Percentiles rank a stretch among this genome's conserved stretches.
Evolutionary conservation across 108 stramenopile species (phyloP).

Genomic region (Seminavis robusta): DNA sequence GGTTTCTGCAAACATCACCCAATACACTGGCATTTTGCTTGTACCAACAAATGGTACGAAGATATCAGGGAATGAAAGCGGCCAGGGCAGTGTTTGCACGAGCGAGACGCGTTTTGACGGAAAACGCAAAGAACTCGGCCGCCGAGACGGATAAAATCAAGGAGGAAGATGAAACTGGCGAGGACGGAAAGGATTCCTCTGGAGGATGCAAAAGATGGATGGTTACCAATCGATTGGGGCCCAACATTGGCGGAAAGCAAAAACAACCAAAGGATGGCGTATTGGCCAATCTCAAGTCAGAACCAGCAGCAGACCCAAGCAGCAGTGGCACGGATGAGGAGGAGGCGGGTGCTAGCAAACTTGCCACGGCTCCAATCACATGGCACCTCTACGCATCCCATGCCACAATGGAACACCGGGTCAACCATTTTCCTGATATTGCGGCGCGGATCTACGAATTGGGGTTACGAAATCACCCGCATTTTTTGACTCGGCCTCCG

Average conservation of each 20-base stretch:
- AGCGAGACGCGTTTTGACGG: conserved; percentile 68
- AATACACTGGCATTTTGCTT: conserved; percentile 76
- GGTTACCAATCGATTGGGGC: conserved; percentile 76
- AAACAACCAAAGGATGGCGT: neutral
- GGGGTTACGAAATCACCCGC: conserved; percentile 69
- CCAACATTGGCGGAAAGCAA: conserved; percentile 16
- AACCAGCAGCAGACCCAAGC: conserved; percentile 6
- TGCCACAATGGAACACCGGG: conserved; percentile 77
- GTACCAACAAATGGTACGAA: conserved; percentile 67
- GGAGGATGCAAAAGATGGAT: conserved; percentile 39
- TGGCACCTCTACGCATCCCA: conserved; percentile 84
- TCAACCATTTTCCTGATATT: conserved; percentile 68
- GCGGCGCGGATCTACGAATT: conserved; percentile 86
- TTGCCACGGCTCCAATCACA: conserved; percentile 71
- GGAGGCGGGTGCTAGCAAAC: too few relatives aligned
- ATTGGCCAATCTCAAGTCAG: too few relatives aligned
- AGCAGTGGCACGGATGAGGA: neutral
- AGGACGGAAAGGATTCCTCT: conserved; percentile 29
- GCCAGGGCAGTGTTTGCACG: conserved; percentile 71
- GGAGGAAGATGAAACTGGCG: conserved; percentile 33
- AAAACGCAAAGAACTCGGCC: too few relatives aligned
- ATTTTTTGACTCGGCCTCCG: conserved; percentile 69
- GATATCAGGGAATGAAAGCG: conserved; percentile 66
- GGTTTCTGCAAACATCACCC: conserved; percentile 51
- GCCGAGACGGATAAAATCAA: conserved; percentile 7